Base-by-base conservation (phyloP, 2,329 filamentous ascomycete species). In the Trichoderma asperellum region DNA sequence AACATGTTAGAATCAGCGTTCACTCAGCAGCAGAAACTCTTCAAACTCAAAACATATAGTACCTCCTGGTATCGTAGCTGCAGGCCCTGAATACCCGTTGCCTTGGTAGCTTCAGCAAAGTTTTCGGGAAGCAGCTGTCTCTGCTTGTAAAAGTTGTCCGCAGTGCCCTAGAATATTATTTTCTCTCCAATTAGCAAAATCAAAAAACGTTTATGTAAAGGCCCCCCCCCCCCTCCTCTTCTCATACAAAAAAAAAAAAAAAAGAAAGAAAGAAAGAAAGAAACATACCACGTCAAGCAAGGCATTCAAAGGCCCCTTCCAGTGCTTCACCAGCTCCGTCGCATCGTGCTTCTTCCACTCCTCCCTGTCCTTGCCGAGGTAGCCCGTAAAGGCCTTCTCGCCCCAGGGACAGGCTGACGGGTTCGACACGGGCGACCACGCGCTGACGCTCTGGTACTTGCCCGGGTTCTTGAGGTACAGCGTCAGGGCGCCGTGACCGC, bases 131-230 rank as follows among this genome's bases (percentile, higher is more conserved):
- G 86, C 68, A 99, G 85, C 81, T 99, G 96, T 58, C 89, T 88
- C 80, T 96, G 90, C 84, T 97, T 95, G 84, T 98, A 98, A 81
- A 98, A 99, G 81, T 95, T 93, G 84, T 99, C 96, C 29, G 89
- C 93, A 4, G 94, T 97, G 53, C 96, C 96, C 91, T 92, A 57
- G 10, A 49, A 11, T 92, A 57, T 4, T 24, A 11, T 10, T 37
- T 2, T 67, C 4, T 67, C 4, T 2, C n/a, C 4, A 49, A 24
- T 24, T 11, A 16, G 16, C 29, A n/a, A 43, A 8, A 24, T 24
- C 24, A 24, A 24, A 24, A 24, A 24, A 24, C 24, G 24, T 24
- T 24, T 24, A 24, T 24, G 24, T 24, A 24, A 24, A 24, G 24
- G 2, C 24, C 24, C 24, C 24, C 24, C 24, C 24, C 24, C 24